Evolutionary conservation across 1,284 basidiomycete genomes (phyloP), one percentile per base, ranked within the genome.

Genomic region (Polyporus tsugae): DNA sequence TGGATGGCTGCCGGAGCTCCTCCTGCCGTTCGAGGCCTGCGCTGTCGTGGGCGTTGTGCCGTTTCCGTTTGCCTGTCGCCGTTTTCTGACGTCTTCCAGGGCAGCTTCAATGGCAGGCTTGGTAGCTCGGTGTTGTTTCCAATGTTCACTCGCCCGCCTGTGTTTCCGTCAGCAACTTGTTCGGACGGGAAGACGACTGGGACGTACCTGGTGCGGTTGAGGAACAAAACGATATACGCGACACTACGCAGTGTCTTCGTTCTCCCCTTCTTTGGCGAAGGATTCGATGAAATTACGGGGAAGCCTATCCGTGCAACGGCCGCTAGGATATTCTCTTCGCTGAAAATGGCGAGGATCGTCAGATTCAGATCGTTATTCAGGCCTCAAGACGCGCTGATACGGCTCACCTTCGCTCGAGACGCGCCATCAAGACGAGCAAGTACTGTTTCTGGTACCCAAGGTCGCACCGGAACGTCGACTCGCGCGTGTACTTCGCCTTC

Each of bases 371-470:
- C 22, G 9, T 29, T 10, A 19, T 59, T 10, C 38, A n/a, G 4
- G 29, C 7, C n/a, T 22, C 19, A 38, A 36, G 58, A n/a, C 29
- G 19, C 35, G 1, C 35, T 6, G 19, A 35, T 10, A 7, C 19
- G 35, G 78, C 86, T 74, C 68, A 95, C 95, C 90, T 94, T 75
- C 88, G 86, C 80, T 95, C 91, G 75, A 91, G 91, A 65, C 86
- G 84, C 22, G 86, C 78, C 39, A 94, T 78, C 39, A 94, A 80
- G 10, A 88, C 81, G 10, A 94, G 80, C 33, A 94, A 80, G 76
- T 97, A 97, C 63, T 87, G 83, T 79, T 99, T 99, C 82, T 99
- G 97, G 76, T 95, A 91, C 4, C 87, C 84, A 58, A 99, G 82
- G 73, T 92, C 91, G 65, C 85, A 86, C n/a, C 97, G 88, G 81